These are phyloP conservation scores for Phlegmacium glaucopus DNA, from an alignment of 768 basidiomycete species.

Conservation along the genomic window DNA sequence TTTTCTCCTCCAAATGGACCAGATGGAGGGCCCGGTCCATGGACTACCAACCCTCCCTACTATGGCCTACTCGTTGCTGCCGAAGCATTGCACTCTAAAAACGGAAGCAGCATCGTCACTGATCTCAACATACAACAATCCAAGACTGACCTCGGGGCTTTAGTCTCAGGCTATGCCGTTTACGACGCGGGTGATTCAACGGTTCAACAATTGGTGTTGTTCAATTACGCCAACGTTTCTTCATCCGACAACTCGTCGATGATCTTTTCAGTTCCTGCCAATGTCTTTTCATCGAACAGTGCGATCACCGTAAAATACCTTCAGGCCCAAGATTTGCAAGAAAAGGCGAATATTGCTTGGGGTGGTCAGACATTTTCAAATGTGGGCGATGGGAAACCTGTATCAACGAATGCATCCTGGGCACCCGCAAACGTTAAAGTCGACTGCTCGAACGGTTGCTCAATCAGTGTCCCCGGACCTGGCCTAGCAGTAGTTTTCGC, in stretches of 20 bases:
- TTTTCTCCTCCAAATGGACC: constrained; percentile 39
- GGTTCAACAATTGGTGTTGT: constrained; percentile 40
- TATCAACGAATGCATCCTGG: constrained; percentile 29
- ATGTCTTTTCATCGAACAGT: constrained; percentile 17
- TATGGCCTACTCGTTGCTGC: constrained; percentile 46
- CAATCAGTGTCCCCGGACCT: constrained; percentile 43
- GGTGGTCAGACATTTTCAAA: constrained; percentile 49
- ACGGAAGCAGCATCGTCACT: constrained; percentile 37
- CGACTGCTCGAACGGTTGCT: constrained; percentile 43
- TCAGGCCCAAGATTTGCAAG: constrained; percentile 41
- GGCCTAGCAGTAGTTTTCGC: constrained; percentile 47
- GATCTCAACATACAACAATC: constrained; percentile 45
- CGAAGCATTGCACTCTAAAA: constrained; percentile 38
- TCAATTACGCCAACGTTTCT: constrained; percentile 48
- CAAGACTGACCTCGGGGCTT: constrained; percentile 30
- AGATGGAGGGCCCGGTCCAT: constrained; percentile 32
- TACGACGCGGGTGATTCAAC: constrained; percentile 49
- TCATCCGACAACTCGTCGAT: constrained; percentile 23
- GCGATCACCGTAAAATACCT: constrained; percentile 43
- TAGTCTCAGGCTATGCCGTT: constrained; percentile 53
- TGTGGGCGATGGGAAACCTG: constrained; percentile 36
- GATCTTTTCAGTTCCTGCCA: constrained; percentile 36
- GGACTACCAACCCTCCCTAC: constrained; percentile 48
- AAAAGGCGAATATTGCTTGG: constrained; percentile 58
- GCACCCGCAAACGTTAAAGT: constrained; percentile 31